Evolutionary conservation across 176 grass and related monocot species (phyloP), one percentile per base, ranked within the genome.

Genomic region (Carex pumila): DNA sequence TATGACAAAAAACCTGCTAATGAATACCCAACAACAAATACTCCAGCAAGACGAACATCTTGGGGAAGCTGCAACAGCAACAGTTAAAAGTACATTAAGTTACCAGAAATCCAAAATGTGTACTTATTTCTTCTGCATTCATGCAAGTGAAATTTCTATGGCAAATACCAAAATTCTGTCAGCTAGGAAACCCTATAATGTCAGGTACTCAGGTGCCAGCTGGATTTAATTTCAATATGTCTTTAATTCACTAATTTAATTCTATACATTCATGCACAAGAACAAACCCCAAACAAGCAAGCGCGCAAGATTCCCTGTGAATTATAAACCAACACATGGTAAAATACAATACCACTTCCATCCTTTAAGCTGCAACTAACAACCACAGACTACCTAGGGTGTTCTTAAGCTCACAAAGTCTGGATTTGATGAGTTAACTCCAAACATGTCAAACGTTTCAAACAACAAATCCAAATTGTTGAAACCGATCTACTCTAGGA

Each of bases 21-120:
- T 71, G 91, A 89, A 81, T 90, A 86, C 25, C 96, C 96, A 61
- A 90, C 93, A 50, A 99, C 89, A 90, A 92, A 99, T 53, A 93
- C 93, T 86, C 91, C 96, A 19, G 93, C 93, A 83, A 99, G 89
- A 86, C 85, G 71, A 47, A 86, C 86, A 84, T 92, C 91, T 66
- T 85, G 32, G 53, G 79, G 89, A 89, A 95, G 92, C 96, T 99
- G 83, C 88, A 88, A 79, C 2, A 85, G 85, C 30, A 90, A 25
- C 76, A 77, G 49, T 62, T n/a, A 62, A 81, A 65, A 18, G 29
- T 34, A 68, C 17, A 12, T 83, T 52, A 63, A 81, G 5, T 63
- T 62, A 29, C 12, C 50, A 32, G 21, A 49, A 81, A 81, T 43
- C 9, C 60, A 81, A 41, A 37, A 59, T 37, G 18, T 71, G 7